Evolutionary conservation across 331 rosid species (phyloP).

Genomic region (Dryas integrifolia): DNA sequence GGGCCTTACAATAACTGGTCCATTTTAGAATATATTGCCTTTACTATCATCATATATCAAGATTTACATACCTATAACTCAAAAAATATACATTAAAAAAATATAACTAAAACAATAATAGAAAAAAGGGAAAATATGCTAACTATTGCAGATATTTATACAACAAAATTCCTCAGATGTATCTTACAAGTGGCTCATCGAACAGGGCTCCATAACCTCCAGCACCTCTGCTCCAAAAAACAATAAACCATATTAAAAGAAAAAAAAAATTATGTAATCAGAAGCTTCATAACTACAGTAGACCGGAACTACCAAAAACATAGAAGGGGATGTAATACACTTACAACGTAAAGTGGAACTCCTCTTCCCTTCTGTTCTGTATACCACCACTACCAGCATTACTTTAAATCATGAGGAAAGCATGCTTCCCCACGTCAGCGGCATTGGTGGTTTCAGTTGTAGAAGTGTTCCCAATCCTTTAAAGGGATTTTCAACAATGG

Average conservation of each 20-base stretch:
- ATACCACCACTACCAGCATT: conserved; percentile 19
- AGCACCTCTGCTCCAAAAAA: conserved; percentile 34
- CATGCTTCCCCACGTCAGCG: conserved; percentile 17
- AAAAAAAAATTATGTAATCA: background rate
- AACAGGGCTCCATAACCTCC: conserved; percentile 28
- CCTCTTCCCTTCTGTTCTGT: conserved; percentile 21
- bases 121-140: conserved; percentile 23
- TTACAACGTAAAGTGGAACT: conserved; percentile 31
- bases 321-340: conserved; percentile 13
- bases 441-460: conserved; percentile 16
- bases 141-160: conserved; percentile 27
- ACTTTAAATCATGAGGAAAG: conserved; percentile 2
- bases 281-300: background rate
- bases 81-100: conserved; percentile 14
- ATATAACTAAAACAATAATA: background rate
- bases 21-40: background rate
- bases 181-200: conserved; percentile 22
- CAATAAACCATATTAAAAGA: conserved; percentile 1
- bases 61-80: conserved; percentile 22
- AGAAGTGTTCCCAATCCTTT: conserved; percentile 21
- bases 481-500: conserved; percentile 15
- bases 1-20: background rate
- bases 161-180: conserved; percentile 21
- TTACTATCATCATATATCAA: background rate
- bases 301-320: conserved; percentile 7